Evolutionary conservation across 441 rosid genomes (phyloP).

Genomic region (Lepidium campestre): DNA sequence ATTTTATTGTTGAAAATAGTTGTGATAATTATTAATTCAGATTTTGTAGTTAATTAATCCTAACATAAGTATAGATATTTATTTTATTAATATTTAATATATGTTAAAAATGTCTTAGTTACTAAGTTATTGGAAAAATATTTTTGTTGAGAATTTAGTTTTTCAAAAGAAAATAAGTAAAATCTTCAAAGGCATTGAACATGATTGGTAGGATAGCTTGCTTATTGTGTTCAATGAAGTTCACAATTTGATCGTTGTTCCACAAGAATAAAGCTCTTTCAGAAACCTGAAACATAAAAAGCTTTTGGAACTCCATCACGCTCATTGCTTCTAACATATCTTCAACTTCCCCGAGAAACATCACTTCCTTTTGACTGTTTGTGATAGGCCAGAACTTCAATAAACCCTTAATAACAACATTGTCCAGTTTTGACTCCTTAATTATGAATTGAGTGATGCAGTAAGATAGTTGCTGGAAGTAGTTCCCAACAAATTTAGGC

Average conservation of each 20-base stretch:
- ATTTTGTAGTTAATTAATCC: no score
- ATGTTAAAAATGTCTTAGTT: no score
- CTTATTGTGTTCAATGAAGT: conserved; percentile 64
- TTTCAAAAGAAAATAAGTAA: no score
- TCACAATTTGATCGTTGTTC: conserved; percentile 88
- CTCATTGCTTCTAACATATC: conserved; percentile 73
- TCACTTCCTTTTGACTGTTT: conserved; percentile 83
- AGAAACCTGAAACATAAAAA: conserved; percentile 56
- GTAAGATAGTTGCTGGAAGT: conserved; percentile 72
- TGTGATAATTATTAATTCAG: no score
- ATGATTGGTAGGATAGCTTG: conserved; percentile 62
- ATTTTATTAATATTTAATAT: no score
- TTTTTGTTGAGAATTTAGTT: no score
- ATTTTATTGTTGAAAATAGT: no score
- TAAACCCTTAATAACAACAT: conserved; percentile 62
- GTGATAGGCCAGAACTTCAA: conserved; percentile 86
- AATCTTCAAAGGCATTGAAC: conserved; percentile 69
- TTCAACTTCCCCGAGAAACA: conserved; percentile 81
- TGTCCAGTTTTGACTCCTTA: conserved; percentile 69
- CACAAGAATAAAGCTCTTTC: conserved; percentile 87
- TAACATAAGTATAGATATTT: no score
- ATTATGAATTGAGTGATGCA: conserved; percentile 75
- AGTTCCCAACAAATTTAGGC: conserved; percentile 72
- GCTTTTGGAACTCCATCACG: conserved; percentile 61
- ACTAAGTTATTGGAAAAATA: no score